Percentiles rank a stretch among this genome's conserved stretches.
These are phyloP conservation scores for Triadica sebifera DNA, from an alignment of 345 rosid genomes.

Conservation along the genomic window DNA sequence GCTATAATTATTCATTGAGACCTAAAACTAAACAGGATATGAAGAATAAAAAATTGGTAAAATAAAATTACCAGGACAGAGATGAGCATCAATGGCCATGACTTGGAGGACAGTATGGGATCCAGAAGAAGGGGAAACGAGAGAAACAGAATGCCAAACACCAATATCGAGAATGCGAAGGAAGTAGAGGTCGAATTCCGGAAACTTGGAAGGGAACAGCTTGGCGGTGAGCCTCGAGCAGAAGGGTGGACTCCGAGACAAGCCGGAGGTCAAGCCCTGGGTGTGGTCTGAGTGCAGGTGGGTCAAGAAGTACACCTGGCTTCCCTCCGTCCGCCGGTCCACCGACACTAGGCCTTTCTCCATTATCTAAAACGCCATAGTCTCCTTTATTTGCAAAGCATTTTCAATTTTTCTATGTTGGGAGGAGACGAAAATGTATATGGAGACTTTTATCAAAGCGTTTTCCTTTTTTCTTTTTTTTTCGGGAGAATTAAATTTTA, in stretches of 20 bases:
- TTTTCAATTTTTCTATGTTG: too few species aligned
- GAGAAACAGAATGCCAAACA: constrained; percentile 54
- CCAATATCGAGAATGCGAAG: constrained; percentile 54
- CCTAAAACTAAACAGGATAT: constrained; percentile 12
- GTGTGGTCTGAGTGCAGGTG: constrained; percentile 79
- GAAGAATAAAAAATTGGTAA: not conserved
- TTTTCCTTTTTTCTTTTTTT: too few species aligned
- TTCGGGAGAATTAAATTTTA: too few species aligned
- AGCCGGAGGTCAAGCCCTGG: constrained; percentile 51
- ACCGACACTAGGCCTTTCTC: constrained; percentile 72
- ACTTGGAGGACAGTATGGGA: constrained; percentile 38
- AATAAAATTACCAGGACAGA: constrained; percentile 53
- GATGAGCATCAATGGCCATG: constrained; percentile 66
- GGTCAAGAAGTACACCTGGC: constrained; percentile 73
- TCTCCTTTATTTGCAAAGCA: not conserved
- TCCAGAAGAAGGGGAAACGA: constrained; percentile 47
- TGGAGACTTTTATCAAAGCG: too few species aligned
- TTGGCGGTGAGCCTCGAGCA: constrained; percentile 75
- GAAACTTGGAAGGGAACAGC: constrained; percentile 67
- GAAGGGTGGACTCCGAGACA: constrained; percentile 63
- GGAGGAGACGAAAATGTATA: too few species aligned
- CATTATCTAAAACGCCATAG: constrained; percentile 28
- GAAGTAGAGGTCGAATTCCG: constrained; percentile 56
- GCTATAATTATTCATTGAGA: not conserved
- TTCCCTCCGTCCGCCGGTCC: constrained; percentile 62